Conservation (phyloP, 768 basidiomycete genomes). For the Tephrocybe sp. region DNA sequence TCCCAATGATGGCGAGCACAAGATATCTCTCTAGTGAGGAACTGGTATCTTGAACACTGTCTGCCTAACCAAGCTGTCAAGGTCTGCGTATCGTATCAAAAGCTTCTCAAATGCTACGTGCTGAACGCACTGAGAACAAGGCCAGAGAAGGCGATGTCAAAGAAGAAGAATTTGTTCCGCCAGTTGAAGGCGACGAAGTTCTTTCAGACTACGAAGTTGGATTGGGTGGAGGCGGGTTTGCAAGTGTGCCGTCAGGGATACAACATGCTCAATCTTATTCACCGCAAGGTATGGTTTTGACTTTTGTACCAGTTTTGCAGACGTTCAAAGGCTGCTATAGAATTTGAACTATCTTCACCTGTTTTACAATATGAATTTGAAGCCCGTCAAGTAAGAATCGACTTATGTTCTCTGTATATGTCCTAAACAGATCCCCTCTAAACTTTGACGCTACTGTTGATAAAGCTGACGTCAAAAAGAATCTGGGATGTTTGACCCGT, state of each 20-base stretch:
- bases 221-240: constrained; percentile 99
- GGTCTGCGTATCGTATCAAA: constrained; percentile 98
- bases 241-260: constrained; percentile 99
- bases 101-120: constrained; percentile 92
- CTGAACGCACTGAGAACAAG: constrained; percentile 90
- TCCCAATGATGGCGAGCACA: constrained; percentile 86
- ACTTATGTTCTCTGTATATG: background rate
- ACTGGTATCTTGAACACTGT: constrained; percentile 98
- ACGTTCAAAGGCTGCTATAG: constrained; percentile 31
- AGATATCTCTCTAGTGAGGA: constrained; percentile 94
- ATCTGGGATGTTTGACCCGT: constrained; percentile 96
- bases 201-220: constrained; percentile 96
- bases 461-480: constrained; percentile 99
- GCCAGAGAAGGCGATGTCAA: constrained; percentile 94
- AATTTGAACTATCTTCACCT: constrained; percentile 92
- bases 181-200: constrained; percentile 99
- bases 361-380: constrained; percentile 98
- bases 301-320: background rate
- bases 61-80: constrained; percentile 96
- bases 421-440: constrained; percentile 28
- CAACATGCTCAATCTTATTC: constrained; percentile 99
- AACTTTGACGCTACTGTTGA: constrained; percentile 97
- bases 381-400: constrained; percentile 75
- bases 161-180: constrained; percentile 95
- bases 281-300: constrained; percentile 73